A percentile compares a stretch with the other conserved stretches of the same genome.
Conservation (phyloP, 2,329 filamentous ascomycete genomes). For the Chaetomium globosum region DNA sequence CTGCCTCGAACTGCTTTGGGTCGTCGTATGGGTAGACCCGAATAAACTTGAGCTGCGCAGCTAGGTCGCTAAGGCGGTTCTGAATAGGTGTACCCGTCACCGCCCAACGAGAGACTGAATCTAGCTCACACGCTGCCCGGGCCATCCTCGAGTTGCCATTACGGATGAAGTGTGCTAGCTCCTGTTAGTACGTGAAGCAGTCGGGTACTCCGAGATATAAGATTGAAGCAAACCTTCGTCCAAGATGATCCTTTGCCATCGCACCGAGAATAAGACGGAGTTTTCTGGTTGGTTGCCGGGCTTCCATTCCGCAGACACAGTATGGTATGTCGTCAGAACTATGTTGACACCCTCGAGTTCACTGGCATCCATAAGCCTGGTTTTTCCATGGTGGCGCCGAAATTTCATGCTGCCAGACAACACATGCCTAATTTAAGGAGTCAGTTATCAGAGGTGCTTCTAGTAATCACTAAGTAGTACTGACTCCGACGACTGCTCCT, state of each 20-base stretch:
- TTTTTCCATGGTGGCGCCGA: conserved; percentile 41
- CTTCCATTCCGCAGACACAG: conserved; percentile 44
- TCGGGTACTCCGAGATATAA: background rate
- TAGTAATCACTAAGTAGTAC: background rate
- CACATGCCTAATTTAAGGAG: conserved; percentile 38
- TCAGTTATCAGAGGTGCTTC: background rate
- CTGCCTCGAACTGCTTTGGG: conserved; percentile 43
- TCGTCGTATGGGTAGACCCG: conserved; percentile 48
- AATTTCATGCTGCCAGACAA: conserved; percentile 32
- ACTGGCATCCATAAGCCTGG: conserved; percentile 24
- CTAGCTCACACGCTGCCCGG: conserved; percentile 45
- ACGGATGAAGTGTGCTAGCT: conserved; percentile 39
- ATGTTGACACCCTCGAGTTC: conserved; percentile 36
- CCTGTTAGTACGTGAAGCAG: background rate
- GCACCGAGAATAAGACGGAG: conserved; percentile 40
- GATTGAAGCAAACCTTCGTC: conserved; percentile 41
- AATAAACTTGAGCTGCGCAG: conserved; percentile 49
- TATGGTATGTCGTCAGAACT: conserved; percentile 49
- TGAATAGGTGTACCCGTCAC: conserved; percentile 55
- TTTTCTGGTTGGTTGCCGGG: background rate
- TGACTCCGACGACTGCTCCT: conserved; percentile 40
- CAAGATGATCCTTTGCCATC: conserved; percentile 47
- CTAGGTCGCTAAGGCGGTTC: conserved; percentile 49
- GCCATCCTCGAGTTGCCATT: conserved; percentile 43
- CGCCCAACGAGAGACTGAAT: conserved; percentile 47